Evolutionary conservation across 345 rosid species (phyloP), one percentile per base, ranked within the genome.

Genomic region (Corchorus capsularis): DNA sequence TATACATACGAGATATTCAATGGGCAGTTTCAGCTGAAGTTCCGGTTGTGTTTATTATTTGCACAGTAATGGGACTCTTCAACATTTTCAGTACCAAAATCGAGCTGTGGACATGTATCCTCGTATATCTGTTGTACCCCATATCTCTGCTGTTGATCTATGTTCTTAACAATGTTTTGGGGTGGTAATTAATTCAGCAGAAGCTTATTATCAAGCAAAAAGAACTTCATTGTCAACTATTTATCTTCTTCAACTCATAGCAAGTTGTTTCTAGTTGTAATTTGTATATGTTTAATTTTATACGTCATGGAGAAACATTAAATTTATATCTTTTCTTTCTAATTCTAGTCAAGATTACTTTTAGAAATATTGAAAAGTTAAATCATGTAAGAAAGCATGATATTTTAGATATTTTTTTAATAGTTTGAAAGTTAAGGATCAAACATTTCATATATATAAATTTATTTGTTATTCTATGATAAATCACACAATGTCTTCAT

Each of bases 21-120:
- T 80, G 87, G 87, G 78, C 75, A 62, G 85, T 84, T 19, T 83
- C 91, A 5, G 82, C 89, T 10, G 86, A 83, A 47, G 72, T 83
- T 64, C 78, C 85, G 61, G 62, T 69, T 0, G 83, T 88, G 60
- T 43, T 85, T 6, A 17, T 88, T 45, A 81, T 84, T 22, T 86
- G 85, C 85, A 74, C 82, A 8, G 67, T 76, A 10, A 81, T 79
- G 56, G 88, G 88, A 11, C 16, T 78, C 20, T 27, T 77, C 17
- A 70, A 84, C 12, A 79, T 87, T 69, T 61, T 80, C 78, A 27
- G 39, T 63, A 68, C 82, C 77, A 76, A 74, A 57, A 76, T 86
- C 57, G 79, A 79, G 2, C 6, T 80, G 10, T 88, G 89, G 89
- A 80, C 83, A 3, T 50, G 87, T 8, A 73, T 84, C 16, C 22